Percentiles rank a stretch among this genome's conserved stretches.
These are phyloP conservation scores for Alternaria viburni DNA, from an alignment of 2,329 filamentous ascomycete genomes.

Conservation along the genomic window DNA sequence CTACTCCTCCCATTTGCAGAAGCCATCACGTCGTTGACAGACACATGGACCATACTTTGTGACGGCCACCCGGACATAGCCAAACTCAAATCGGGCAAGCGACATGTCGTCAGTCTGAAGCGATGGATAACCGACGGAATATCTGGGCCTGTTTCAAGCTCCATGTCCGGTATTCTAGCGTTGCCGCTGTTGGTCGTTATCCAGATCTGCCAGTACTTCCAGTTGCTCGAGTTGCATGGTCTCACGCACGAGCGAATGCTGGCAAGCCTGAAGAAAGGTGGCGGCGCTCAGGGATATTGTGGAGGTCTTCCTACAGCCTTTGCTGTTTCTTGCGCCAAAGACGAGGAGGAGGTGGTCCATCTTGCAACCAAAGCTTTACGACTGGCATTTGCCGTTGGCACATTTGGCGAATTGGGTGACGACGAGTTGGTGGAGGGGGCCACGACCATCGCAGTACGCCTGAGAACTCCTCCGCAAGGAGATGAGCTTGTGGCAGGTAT, in stretches of 20 bases:
- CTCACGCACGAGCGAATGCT: constrained; percentile 18
- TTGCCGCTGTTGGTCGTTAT: constrained; percentile 27
- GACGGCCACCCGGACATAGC: constrained; percentile 9
- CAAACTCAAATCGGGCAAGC: constrained; percentile 7
- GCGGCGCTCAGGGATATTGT: constrained; percentile 25
- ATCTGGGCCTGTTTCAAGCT: constrained; percentile 18
- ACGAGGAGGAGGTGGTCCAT: constrained; percentile 20
- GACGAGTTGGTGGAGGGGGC: constrained; percentile 17
- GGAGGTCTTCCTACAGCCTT: constrained; percentile 17
- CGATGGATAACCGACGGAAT: constrained; percentile 19
- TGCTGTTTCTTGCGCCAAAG: constrained; percentile 16
- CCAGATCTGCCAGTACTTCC: constrained; percentile 31
- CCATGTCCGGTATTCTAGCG: constrained; percentile 18
- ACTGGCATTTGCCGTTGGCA: constrained; percentile 16
- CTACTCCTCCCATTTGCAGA: constrained; percentile 5
- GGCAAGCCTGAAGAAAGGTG: constrained; percentile 10
- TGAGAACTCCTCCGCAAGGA: constrained; percentile 19
- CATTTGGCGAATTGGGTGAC: constrained; percentile 20
- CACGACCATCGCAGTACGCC: constrained; percentile 26
- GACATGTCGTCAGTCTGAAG: constrained; percentile 11
- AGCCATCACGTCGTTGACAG: constrained; percentile 5
- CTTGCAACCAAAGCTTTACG: constrained; percentile 16
- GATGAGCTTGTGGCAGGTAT: constrained; percentile 21
- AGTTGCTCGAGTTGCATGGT: constrained; percentile 16
- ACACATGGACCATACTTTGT: constrained; percentile 13